Evolutionary conservation across 805 yeast genomes (phyloP).

Genomic region (Danielia oregonensis): DNA sequence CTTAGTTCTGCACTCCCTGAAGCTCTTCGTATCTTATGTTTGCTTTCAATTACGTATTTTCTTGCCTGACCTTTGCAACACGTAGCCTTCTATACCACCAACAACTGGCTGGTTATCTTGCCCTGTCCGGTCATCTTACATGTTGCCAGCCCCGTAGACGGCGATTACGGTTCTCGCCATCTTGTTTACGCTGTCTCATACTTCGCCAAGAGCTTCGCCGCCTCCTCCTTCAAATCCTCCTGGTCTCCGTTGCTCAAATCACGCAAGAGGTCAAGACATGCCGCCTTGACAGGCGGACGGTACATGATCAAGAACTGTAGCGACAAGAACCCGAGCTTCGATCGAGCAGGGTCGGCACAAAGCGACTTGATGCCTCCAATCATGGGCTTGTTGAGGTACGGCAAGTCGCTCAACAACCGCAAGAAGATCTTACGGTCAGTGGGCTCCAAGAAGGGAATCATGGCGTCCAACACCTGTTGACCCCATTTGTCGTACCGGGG

Average conservation of each 20-base stretch:
- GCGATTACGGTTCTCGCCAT: too few species aligned
- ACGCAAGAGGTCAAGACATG: conserved; percentile 47
- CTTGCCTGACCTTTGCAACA: too few species aligned
- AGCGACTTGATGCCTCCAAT: conserved; percentile 66
- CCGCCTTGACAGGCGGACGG: conserved; percentile 75
- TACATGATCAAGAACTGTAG: conserved; percentile 82
- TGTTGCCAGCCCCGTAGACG: too few species aligned
- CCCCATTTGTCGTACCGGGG: conserved; percentile 69
- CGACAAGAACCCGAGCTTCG: conserved; percentile 76
- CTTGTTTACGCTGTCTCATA: too few species aligned
- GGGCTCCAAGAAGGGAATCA: conserved; percentile 81
- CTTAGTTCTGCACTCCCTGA: too few species aligned
- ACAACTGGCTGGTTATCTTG: too few species aligned
- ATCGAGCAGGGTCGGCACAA: conserved; percentile 82
- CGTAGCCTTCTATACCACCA: too few species aligned
- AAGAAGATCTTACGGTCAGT: conserved; percentile 78
- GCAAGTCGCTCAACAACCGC: conserved; percentile 82
- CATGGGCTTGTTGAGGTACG: conserved; percentile 61
- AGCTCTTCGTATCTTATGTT: too few species aligned
- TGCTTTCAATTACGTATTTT: too few species aligned
- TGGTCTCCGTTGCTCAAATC: conserved; percentile 44
- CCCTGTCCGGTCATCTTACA: too few species aligned
- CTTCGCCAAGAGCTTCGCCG: conserved; percentile 44
- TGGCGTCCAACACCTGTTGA: conserved; percentile 63
- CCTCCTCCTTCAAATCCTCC: conserved; percentile 48